A percentile compares a stretch with the other conserved stretches of the same genome.
These are phyloP conservation scores for Colletotrichum costaricense DNA, from an alignment of 2,329 filamentous ascomycete genomes.

Conservation along the genomic window DNA sequence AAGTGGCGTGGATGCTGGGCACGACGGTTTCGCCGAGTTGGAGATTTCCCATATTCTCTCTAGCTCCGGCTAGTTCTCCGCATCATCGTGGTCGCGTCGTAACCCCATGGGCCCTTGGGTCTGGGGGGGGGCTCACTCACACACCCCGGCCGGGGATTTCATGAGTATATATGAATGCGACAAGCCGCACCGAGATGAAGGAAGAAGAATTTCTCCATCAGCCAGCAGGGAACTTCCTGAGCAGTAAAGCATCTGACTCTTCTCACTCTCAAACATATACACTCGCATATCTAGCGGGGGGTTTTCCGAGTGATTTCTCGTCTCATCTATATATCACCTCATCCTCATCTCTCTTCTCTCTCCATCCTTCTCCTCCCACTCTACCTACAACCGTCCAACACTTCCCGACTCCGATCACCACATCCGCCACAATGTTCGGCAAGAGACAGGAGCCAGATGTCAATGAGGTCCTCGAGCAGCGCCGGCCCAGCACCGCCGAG, in stretches of 20 bases:
- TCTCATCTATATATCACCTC: neutral
- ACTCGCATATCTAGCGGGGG: neutral
- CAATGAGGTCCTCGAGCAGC: conserved; percentile 37
- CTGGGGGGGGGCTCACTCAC: neutral
- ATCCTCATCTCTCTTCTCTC: neutral
- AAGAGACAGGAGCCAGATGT: conserved; percentile 38
- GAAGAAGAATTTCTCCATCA: neutral
- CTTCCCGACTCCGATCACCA: neutral
- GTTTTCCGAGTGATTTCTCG: neutral
- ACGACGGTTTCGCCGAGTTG: neutral
- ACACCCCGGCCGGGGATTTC: neutral
- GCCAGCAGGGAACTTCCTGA: conserved; percentile 7
- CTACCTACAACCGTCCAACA: neutral
- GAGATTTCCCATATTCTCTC: neutral
- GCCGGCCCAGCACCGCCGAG: conserved; percentile 36
- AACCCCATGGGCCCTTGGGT: neutral
- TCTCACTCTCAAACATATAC: neutral
- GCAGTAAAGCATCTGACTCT: neutral
- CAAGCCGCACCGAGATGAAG: neutral
- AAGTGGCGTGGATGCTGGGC: neutral
- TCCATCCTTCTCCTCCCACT: neutral
- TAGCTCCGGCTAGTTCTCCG: neutral
- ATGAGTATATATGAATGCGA: neutral
- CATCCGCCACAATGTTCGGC: conserved; percentile 37
- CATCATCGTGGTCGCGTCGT: neutral